These are phyloP conservation scores for Eucalyptus rudis DNA, from an alignment of 345 rosid genomes.

Conservation along the genomic window DNA sequence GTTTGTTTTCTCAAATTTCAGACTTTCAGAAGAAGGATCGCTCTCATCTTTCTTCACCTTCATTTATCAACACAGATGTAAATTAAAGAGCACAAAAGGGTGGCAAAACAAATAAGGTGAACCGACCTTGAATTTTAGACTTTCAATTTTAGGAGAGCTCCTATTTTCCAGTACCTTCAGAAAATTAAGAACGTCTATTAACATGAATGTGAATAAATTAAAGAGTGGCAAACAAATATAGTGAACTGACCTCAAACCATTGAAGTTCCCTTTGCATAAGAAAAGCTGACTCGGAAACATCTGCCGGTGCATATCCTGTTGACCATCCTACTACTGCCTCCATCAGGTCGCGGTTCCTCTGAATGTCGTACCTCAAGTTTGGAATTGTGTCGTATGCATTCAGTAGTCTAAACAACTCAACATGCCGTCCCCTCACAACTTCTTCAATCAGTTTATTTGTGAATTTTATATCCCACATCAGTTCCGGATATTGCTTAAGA, in stretches of 20 bases:
- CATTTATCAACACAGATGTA: too few relatives aligned
- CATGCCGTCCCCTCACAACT: neutral
- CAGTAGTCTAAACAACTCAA: neutral
- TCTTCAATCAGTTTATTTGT: fast-evolving
- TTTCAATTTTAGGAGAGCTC: too few relatives aligned
- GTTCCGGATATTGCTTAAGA: neutral
- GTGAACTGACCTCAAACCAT: neutral
- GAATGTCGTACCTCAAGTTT: too few relatives aligned
- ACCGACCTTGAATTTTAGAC: too few relatives aligned
- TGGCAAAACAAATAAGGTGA: too few relatives aligned
- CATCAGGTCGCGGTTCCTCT: neutral
- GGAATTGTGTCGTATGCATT: neutral
- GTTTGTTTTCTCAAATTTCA: too few relatives aligned
- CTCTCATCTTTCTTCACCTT: too few relatives aligned
- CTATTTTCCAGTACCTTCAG: too few relatives aligned
- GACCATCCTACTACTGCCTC: neutral
- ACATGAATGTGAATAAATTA: too few relatives aligned
- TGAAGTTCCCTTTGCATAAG: neutral
- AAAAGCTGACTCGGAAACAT: neutral
- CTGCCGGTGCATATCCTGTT: neutral
- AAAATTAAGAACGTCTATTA: too few relatives aligned
- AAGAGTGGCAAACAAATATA: neutral
- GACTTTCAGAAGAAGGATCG: too few relatives aligned
- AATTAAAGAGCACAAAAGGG: too few relatives aligned
- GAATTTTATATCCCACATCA: neutral